Base-by-base conservation (phyloP, 257 asterid genomes). In the Solanum virginianum region DNA sequence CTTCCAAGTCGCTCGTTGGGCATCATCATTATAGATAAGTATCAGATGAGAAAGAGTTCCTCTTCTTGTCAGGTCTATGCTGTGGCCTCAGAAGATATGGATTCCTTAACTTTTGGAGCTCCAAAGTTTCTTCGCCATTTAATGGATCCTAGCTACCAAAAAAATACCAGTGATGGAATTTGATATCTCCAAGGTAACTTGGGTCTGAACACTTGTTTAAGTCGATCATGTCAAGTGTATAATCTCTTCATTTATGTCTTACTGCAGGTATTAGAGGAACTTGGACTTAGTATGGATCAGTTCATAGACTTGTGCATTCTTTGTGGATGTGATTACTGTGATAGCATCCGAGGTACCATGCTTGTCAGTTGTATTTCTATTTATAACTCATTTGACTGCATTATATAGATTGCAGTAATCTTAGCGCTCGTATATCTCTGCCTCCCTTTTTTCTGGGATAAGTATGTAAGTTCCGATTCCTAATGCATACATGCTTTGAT, bases 51-150 rank as follows among this genome's bases (percentile, higher is more conserved):
- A 43, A 55, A 65, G 80, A 59, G 24, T 87, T 88, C 57, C 82
- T 75, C 71, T 89, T 74, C 62, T 7, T 80, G 43, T 77, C 88
- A 96, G 99, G 99, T 94, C 85, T 97, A 95, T 89, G 99, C 93
- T 84, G 98, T 95, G 82, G 99, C 99, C 51, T 97, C 99, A 53
- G 99, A 97, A 89, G 99, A 97, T 90, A 97, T 97, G 99, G 99
- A 97, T 91, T 97, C 98, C 63, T 90, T 97, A 80, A 95, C 99
- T 43, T 97, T 97, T 89, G 99, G 99, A 88, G 95, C 98, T 87
- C 94, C 98, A 54, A 93, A 84, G 86, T 96, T 96, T 90, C 93
- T 96, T 87, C 98, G 99, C 41, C 99, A 97, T 93, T 88, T 97
- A 83, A 97, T 97, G 99, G 98, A 97, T 89, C 99, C 99, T 85